Percentiles rank a stretch among this genome's conserved stretches.
These are phyloP conservation scores for Pythium chondricola DNA, from an alignment of 352 stramenopile genomes.

Conservation along the genomic window DNA sequence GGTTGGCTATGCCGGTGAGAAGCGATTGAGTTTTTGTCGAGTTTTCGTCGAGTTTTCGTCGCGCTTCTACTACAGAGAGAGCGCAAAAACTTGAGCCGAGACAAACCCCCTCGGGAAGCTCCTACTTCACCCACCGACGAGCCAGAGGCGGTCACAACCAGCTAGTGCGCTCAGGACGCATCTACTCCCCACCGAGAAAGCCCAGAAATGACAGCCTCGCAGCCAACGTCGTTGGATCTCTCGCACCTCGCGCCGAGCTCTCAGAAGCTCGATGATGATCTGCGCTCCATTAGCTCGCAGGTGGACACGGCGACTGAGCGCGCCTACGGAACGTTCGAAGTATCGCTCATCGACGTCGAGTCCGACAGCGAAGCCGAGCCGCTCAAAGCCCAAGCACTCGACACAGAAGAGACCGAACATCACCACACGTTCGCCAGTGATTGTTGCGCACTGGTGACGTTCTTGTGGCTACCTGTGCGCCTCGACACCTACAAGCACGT, in stretches of 20 bases:
- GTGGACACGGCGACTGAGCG: slow-evolving; percentile 31
- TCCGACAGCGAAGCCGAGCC: slow-evolving; percentile 23
- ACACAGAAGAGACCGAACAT: slow-evolving; percentile 1
- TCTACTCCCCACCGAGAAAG: too few relatives aligned
- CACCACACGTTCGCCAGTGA: slow-evolving; percentile 23
- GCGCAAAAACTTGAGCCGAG: too few relatives aligned
- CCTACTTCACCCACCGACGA: not conserved
- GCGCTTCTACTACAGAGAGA: too few relatives aligned
- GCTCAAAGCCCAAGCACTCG: slow-evolving; percentile 7
- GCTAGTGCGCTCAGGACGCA: slow-evolving; percentile 1
- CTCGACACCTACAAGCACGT: slow-evolving; percentile 51
- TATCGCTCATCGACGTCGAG: slow-evolving; percentile 57
- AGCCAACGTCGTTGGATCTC: too few relatives aligned
- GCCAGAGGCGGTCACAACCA: slow-evolving; percentile 1
- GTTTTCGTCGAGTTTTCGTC: too few relatives aligned
- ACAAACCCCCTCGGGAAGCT: too few relatives aligned
- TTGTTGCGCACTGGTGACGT: slow-evolving; percentile 42
- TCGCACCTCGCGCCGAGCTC: too few relatives aligned
- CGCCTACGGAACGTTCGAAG: slow-evolving; percentile 66
- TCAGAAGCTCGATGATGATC: too few relatives aligned
- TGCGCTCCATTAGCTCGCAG: not conserved
- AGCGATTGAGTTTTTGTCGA: too few relatives aligned
- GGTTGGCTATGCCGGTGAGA: too few relatives aligned
- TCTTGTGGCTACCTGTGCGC: slow-evolving; percentile 46
- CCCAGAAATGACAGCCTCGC: too few relatives aligned